Evolutionary conservation across 768 basidiomycete genomes (phyloP).

Genomic region (Suillus occidentalis): DNA sequence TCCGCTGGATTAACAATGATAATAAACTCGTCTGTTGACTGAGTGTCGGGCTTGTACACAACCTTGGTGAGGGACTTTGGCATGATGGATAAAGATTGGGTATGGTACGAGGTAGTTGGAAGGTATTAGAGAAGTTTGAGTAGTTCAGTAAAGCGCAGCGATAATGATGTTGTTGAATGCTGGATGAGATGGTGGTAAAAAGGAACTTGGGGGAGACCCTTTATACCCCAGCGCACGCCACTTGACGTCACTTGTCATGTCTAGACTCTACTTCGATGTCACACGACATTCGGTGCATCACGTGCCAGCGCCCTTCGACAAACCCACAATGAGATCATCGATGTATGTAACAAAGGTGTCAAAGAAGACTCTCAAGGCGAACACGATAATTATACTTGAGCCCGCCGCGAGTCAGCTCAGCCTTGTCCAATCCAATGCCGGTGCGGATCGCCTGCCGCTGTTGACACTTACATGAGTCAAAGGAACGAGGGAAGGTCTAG

Average conservation of each 20-base stretch:
- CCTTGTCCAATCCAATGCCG: slow-evolving; percentile 26
- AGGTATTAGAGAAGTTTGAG: slow-evolving; percentile 15
- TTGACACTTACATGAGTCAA: slow-evolving; percentile 33
- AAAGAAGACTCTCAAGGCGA: not conserved
- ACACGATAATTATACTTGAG: not conserved
- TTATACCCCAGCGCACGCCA: slow-evolving; percentile 8
- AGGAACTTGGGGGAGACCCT: not conserved
- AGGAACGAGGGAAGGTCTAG: slow-evolving; percentile 58
- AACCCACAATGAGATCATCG: not conserved
- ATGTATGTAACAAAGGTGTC: slow-evolving; percentile 8
- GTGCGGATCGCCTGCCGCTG: slow-evolving; percentile 14
- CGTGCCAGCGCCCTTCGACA: not conserved
- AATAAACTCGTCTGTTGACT: slow-evolving; percentile 71
- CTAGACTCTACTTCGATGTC: slow-evolving; percentile 26
- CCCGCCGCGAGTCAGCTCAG: not conserved
- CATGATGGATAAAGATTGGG: slow-evolving; percentile 31
- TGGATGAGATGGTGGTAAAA: not conserved
- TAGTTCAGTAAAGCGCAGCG: not conserved
- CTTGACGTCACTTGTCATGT: slow-evolving; percentile 8
- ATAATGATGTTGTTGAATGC: slow-evolving; percentile 5
- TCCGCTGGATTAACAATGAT: slow-evolving; percentile 64
- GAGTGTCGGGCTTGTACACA: slow-evolving; percentile 75
- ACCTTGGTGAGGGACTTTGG: slow-evolving; percentile 60
- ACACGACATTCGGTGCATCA: slow-evolving; percentile 23
- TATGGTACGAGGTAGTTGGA: slow-evolving; percentile 11